Evolutionary conservation across 345 rosid species (phyloP), one percentile per base, ranked within the genome.

Genomic region (Arabidopsis arenosa): DNA sequence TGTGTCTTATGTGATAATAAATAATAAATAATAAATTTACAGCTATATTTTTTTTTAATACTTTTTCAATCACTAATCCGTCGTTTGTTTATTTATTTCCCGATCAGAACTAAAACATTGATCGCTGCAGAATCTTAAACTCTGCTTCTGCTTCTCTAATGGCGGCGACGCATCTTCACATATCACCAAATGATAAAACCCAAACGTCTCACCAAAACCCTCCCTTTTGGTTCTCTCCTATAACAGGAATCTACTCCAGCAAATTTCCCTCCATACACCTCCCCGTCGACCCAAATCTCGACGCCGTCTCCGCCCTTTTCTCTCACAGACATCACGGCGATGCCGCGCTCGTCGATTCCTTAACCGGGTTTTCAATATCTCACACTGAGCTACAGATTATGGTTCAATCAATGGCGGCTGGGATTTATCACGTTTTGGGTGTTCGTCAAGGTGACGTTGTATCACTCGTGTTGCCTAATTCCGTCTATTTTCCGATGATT

Each of bases 381-480:
- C 83, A 86, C 83, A 14, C 67, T 8, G 68, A 88, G 37, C 82
- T 93, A 30, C 66, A 76, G 33, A 63, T 76, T n/a, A 48, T 83
- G 69, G 84, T 93, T 58, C 76, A 68, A 21, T 85, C 88, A 61
- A 44, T 87, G 52, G 96, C 94, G 67, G 77, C 84, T 44, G 86
- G 85, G 64, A 82, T 93, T 43, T 87, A 82, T 63, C 71, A 61
- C 41, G 35, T 45, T 3, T 15, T 81, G 21, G 93, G 96, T 35
- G 47, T 91, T 40, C 77, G 68, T 2, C 82, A 82, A 79, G 93
- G 96, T 69, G 91, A 93, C 44, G 86, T 84, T 30, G 91, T 93
- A 14, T 76, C 89, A 53, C 80, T 91, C 72, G 63, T 89, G 59
- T 65, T 90, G 73, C 96, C 96, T 35, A 93, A 91, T 73, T 88